Base-by-base conservation (phyloP, 495 filamentous ascomycete genomes). In the Schizothecium vesticola region DNA sequence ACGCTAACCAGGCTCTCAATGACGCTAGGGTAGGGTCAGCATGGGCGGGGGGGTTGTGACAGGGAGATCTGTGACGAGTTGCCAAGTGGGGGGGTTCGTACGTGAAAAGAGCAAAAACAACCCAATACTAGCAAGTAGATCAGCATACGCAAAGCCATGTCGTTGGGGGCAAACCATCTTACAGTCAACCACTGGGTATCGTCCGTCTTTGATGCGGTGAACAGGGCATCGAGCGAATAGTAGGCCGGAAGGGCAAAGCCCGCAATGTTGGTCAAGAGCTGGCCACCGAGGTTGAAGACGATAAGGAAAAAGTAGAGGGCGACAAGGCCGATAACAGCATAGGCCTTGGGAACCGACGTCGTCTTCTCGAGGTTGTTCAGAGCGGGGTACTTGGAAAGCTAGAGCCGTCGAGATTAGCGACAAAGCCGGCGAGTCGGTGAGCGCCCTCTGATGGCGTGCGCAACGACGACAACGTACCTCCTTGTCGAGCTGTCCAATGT, bases 231-330 rank as follows among this genome's bases (percentile, higher is more conserved):
- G 56, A 99, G 84, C 43, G 94, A 97, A 80, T 97, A 99, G 85
- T 99, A 99, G 67, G 90, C 94, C 60, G 95, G 95, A 69, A 99
- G 85, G 62, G 94, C 78, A 77, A 98, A 99, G 64, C 95, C 95
- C 64, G 96, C 96, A 70, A 96, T 83, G 83, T 99, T 99, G 77
- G 96, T 95, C 70, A 99, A 87, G 79, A 98, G 91, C 79, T 95
- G 92, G 75, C 95, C 94, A 69, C 92, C 95, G 73, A 97, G 94
- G 87, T 99, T 99, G 86, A 99, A 96, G 86, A 98, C 90, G 81
- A 98, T 91, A 21, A 99, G 87, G 87, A 97, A 97, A 86, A 97
- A 93, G 86, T 99, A 99, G 73, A 96, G 84, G 61, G 88, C 89
- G 60, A 80, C 86, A 31, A 97, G 79, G 71, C 95, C 95, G 61